A percentile compares a stretch with the other conserved stretches of the same genome.
These are phyloP conservation scores for Cordyceps militaris DNA, from an alignment of 2,329 filamentous ascomycete species.

Conservation along the genomic window DNA sequence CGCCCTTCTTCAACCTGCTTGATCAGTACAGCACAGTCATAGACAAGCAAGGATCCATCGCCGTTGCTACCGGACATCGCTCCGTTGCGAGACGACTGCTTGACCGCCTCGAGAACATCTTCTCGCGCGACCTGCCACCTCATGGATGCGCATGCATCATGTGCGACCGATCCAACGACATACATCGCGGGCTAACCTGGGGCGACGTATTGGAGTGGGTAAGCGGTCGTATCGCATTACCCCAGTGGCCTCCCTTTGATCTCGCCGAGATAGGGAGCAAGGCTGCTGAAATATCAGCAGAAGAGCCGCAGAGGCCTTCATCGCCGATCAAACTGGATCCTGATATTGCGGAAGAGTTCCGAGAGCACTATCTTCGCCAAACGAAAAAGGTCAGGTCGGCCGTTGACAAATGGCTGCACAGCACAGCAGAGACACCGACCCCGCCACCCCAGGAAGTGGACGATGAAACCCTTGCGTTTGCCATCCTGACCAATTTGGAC, in stretches of 20 bases:
- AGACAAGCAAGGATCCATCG: constrained; percentile 76
- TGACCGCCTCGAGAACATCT: constrained; percentile 88
- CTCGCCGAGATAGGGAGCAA: constrained; percentile 56
- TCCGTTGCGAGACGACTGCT: constrained; percentile 87
- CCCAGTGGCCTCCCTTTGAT: constrained; percentile 82
- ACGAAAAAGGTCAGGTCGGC: constrained; percentile 87
- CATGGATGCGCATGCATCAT: constrained; percentile 83
- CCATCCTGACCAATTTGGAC: constrained; percentile 81
- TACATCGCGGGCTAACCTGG: constrained; percentile 76
- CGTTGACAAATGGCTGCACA: constrained; percentile 83
- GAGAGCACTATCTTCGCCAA: constrained; percentile 85
- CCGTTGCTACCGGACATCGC: constrained; percentile 89
- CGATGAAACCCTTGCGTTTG: constrained; percentile 88
- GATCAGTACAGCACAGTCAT: constrained; percentile 83
- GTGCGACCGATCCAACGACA: constrained; percentile 58
- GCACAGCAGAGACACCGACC: constrained; percentile 65
- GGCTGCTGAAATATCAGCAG: constrained; percentile 54
- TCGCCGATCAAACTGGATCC: constrained; percentile 75
- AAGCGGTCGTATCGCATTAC: constrained; percentile 78
- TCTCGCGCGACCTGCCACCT: constrained; percentile 82
- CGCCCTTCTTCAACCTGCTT: constrained; percentile 73
- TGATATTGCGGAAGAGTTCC: constrained; percentile 88
- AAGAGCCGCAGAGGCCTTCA: constrained; percentile 48
- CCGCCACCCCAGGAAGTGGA: constrained; percentile 83
- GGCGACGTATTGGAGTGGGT: constrained; percentile 92